Evolutionary conservation across 768 basidiomycete genomes (phyloP).

Genomic region (Leucocoprinus sp.): DNA sequence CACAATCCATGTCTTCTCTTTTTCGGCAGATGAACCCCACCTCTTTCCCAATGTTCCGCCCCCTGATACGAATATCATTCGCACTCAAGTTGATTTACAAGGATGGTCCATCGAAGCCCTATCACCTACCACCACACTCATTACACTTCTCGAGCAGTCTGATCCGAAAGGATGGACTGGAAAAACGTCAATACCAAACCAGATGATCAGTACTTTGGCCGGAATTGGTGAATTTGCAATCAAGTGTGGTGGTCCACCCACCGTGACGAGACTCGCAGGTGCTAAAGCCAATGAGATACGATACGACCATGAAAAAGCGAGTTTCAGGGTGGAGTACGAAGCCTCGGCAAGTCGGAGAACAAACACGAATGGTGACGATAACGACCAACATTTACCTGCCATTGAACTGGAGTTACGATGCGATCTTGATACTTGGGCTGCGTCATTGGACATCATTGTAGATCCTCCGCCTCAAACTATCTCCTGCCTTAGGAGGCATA

Average conservation of each 20-base stretch:
- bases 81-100: constrained; percentile 95
- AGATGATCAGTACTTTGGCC: constrained; percentile 83
- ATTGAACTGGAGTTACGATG: constrained; percentile 90
- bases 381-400: constrained; percentile 31
- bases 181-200: constrained; percentile 88
- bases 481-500: constrained; percentile 78
- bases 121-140: constrained; percentile 88
- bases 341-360: constrained; percentile 43
- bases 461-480: constrained; percentile 87
- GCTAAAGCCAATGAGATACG: constrained; percentile 66
- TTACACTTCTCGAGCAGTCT: constrained; percentile 92
- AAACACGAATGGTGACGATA: constrained; percentile 18
- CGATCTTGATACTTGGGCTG: constrained; percentile 84
- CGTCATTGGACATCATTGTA: constrained; percentile 78
- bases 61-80: constrained; percentile 70
- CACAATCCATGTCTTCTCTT: constrained; percentile 90
- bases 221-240: constrained; percentile 95
- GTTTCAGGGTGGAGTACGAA: constrained; percentile 82
- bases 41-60: constrained; percentile 71
- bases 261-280: constrained; percentile 75
- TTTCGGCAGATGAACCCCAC: constrained; percentile 85
- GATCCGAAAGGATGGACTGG: constrained; percentile 97
- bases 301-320: constrained; percentile 83
- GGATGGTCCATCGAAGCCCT: constrained; percentile 96
- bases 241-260: constrained; percentile 89